phyloP scores from a whole-genome alignment of 331 rosid species.

The Pyrus hybrid region DNA sequence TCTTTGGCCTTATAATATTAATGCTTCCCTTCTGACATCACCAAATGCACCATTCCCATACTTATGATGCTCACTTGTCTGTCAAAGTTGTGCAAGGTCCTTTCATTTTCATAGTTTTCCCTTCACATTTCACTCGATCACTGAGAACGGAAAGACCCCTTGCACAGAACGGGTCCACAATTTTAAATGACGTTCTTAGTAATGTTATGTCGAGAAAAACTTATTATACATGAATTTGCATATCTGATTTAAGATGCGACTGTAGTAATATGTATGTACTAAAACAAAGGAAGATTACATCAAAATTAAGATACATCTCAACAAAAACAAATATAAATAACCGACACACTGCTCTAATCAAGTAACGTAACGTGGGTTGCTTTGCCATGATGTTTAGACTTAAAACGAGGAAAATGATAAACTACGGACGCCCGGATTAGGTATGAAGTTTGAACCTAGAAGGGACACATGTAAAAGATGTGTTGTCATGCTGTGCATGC shows the following conservation, averaged over 20 bases:
- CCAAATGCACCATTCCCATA: not conserved
- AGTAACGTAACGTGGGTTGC: too few relatives aligned
- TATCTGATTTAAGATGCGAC: too few relatives aligned
- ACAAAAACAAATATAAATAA: too few relatives aligned
- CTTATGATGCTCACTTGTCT: not conserved
- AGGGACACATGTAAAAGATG: not conserved
- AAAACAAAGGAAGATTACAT: too few relatives aligned
- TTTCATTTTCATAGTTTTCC: not conserved
- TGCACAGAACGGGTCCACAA: too few relatives aligned
- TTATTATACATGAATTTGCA: not conserved
- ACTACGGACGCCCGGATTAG: not conserved
- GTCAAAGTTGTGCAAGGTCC: too few relatives aligned
- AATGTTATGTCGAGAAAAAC: not conserved
- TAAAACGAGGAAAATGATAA: not conserved
- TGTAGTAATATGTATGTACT: too few relatives aligned
- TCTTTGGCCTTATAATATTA: not conserved
- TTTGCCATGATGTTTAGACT: not conserved
- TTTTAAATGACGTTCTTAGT: too few relatives aligned
- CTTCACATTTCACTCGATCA: not conserved
- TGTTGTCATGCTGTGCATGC: constrained; percentile 7
- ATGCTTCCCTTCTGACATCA: not conserved
- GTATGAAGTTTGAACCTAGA: not conserved
- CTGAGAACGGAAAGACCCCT: not conserved
- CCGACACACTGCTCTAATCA: too few relatives aligned
- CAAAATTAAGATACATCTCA: not conserved